Evolutionary conservation across 2,329 filamentous ascomycete genomes (phyloP), one percentile per base, ranked within the genome.

Genomic region (Pseudogymnoascus sp.): DNA sequence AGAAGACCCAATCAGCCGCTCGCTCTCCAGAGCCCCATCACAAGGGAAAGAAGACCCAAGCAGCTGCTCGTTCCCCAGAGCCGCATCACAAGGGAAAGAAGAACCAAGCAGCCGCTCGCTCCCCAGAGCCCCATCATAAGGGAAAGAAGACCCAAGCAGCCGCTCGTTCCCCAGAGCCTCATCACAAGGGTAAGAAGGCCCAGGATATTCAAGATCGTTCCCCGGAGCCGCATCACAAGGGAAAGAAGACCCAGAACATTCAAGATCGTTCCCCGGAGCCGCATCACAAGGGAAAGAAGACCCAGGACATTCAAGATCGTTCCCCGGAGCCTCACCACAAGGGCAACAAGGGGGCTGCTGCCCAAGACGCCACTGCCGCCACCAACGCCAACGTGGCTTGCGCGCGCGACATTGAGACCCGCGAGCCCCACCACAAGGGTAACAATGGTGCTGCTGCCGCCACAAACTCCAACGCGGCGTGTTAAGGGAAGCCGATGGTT

Each of bases 381-480:
- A 26, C 56, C 60, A 6, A 50, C 37, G 26, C 23, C 50, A 53
- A 21, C 15, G 42, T 15, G 2, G 42, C 42, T 6, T 46, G 42
- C 15, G 50, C 60, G 13, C 64, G 61, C 2, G 63, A 64, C 13
- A 7, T 64, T 59, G 59, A 56, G 7, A 7, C 67, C 11, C 62
- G 56, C 23, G 53, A 63, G 26, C 56, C 53, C 38, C 62, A 63
- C 56, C 62, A 63, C 40, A 71, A 67, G 13, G 67, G 65, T n/a
- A 63, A 62, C 7, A 67, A 71, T 13, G 70, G 69, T 19, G 23
- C 44, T 50, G 23, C 44, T 15, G 9, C 44, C 10, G 15, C 23
- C 23, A 26, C n/a, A 26, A 26, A 11, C 17, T 23, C 4, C 40
- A 23, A 44, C 10, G 19, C 40, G 10, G 19, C 40, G 10, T 50